Evolutionary conservation across 1,284 basidiomycete genomes (phyloP).

Genomic region (Chalciporus sp.): DNA sequence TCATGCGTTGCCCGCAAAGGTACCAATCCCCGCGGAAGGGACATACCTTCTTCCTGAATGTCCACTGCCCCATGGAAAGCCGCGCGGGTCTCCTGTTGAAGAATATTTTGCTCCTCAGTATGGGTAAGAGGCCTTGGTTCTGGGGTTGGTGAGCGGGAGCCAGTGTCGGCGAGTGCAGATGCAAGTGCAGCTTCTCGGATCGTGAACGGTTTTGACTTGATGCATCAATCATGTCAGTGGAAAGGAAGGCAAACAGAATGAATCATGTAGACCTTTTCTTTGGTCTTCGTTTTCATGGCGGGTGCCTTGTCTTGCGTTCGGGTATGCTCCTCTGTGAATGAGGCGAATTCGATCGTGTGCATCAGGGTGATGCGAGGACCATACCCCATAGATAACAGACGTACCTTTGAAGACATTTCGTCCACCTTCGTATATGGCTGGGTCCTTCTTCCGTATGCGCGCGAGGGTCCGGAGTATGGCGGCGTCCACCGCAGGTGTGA

Average conservation of each 20-base stretch:
- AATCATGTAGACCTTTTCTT: conserved; percentile 53
- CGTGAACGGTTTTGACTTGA: conserved; percentile 61
- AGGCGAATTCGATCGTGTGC: background rate
- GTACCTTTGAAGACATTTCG: conserved; percentile 78
- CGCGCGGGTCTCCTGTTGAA: conserved; percentile 83
- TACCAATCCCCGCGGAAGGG: background rate
- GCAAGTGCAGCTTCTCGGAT: conserved; percentile 61
- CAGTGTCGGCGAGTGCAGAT: conserved; percentile 54
- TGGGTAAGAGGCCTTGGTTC: conserved; percentile 57
- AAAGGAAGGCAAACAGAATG: background rate
- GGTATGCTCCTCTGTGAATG: conserved; percentile 62
- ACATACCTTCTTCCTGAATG: conserved; percentile 17
- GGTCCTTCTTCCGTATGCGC: conserved; percentile 84
- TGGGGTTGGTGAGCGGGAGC: conserved; percentile 53
- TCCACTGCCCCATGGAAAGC: conserved; percentile 69
- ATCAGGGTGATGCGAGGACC: background rate
- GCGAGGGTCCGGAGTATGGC: conserved; percentile 93
- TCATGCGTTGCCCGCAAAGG: background rate
- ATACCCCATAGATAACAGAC: conserved; percentile 20
- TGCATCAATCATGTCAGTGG: conserved; percentile 9
- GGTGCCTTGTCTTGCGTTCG: conserved; percentile 41
- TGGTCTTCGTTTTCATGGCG: conserved; percentile 30
- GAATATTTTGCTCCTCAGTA: conserved; percentile 73
- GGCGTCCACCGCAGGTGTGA: conserved; percentile 93
- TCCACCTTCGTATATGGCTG: conserved; percentile 75